These are phyloP conservation scores for Ehretia macrophylla DNA, from an alignment of 257 asterid species.

Conservation along the genomic window DNA sequence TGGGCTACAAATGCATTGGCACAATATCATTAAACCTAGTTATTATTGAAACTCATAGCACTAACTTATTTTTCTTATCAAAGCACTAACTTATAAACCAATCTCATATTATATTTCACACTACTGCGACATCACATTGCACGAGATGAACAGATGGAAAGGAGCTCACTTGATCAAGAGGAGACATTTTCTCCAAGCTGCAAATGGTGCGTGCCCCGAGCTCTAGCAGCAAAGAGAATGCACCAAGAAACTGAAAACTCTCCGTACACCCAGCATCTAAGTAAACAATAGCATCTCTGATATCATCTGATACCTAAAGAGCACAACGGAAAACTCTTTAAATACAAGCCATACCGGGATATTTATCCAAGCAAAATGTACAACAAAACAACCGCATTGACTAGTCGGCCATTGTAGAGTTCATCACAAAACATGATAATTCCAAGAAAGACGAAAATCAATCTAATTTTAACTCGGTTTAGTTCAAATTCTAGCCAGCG, in stretches of 20 bases:
- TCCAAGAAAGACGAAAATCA: too few relatives aligned
- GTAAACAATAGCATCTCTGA: conserved; percentile 67
- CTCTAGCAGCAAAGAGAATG: conserved; percentile 77
- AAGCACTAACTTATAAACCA: too few relatives aligned
- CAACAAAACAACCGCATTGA: not conserved
- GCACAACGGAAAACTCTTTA: not conserved
- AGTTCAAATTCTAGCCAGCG: too few relatives aligned
- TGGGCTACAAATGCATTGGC: too few relatives aligned
- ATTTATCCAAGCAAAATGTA: not conserved
- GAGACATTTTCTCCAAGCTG: conserved; percentile 77
- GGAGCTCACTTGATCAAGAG: conserved; percentile 64
- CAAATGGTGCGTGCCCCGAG: conserved; percentile 83
- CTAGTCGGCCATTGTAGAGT: not conserved
- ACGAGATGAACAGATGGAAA: conserved; percentile 2
- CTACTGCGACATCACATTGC: too few relatives aligned
- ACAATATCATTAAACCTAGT: too few relatives aligned
- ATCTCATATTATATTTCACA: too few relatives aligned
- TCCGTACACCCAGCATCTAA: conserved; percentile 95
- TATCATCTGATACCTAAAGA: conserved; percentile 74
- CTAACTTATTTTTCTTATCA: too few relatives aligned
- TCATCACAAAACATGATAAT: too few relatives aligned
- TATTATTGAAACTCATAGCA: too few relatives aligned
- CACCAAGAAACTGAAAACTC: conserved; percentile 83
- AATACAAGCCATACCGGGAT: not conserved
- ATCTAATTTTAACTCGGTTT: too few relatives aligned